Percentiles rank a stretch among this genome's conserved stretches.
These are phyloP conservation scores for Bryoglossum gracile DNA, from an alignment of 495 filamentous ascomycete species.

Conservation along the genomic window DNA sequence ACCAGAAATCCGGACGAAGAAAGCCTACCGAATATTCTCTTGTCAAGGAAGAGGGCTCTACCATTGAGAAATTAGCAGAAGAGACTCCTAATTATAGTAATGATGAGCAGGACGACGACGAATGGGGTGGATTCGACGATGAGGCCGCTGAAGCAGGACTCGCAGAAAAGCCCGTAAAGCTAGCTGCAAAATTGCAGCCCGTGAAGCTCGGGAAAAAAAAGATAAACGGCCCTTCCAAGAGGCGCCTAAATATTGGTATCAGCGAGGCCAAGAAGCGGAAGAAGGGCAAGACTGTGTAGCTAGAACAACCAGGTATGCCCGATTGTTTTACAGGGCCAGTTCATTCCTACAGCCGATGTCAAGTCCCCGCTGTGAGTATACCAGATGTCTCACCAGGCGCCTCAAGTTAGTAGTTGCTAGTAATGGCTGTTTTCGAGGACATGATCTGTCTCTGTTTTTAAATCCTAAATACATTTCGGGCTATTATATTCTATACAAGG, in stretches of 20 bases:
- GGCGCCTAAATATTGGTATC: slow-evolving; percentile 5
- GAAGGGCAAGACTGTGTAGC: slow-evolving; percentile 4
- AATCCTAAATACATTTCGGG: too few species aligned
- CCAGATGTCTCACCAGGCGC: too few species aligned
- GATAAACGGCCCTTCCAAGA: not conserved
- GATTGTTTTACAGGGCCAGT: too few species aligned
- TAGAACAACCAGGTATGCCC: not conserved
- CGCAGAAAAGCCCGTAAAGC: not conserved
- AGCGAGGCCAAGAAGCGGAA: slow-evolving; percentile 17
- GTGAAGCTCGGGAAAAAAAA: not conserved
- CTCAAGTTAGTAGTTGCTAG: too few species aligned
- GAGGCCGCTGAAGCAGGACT: slow-evolving; percentile 22
- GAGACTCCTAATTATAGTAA: not conserved
- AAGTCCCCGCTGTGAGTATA: too few species aligned
- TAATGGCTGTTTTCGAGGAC: too few species aligned
- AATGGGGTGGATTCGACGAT: slow-evolving; percentile 45
- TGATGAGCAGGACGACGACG: slow-evolving; percentile 28
- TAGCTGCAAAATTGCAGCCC: not conserved
- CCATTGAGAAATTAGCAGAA: too few species aligned
- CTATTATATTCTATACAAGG: too few species aligned
- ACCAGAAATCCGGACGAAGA: slow-evolving; percentile 17
- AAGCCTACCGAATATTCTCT: too few species aligned
- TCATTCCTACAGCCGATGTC: too few species aligned
- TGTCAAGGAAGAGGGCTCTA: too few species aligned
- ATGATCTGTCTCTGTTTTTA: too few species aligned